phyloP scores from a whole-genome alignment of 805 yeast species.

The Yarrowia bubula region DNA sequence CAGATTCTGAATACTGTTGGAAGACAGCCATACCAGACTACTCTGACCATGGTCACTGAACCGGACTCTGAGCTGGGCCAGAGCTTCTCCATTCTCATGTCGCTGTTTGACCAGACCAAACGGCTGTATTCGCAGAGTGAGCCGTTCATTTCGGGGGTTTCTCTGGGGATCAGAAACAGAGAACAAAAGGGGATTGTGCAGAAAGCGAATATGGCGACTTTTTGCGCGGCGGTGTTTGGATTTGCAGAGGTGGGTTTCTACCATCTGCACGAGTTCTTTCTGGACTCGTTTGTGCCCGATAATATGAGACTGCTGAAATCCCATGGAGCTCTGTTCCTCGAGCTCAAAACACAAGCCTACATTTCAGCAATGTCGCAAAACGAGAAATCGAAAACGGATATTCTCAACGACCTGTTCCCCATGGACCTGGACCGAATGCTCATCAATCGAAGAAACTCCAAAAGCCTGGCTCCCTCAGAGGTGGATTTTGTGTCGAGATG shows the following conservation, averaged over 20 bases:
- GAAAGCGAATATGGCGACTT: slow-evolving; percentile 84
- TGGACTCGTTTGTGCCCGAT: slow-evolving; percentile 83
- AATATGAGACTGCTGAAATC: slow-evolving; percentile 66
- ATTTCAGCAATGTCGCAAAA: slow-evolving; percentile 74
- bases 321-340: slow-evolving; percentile 76
- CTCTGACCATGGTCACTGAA: slow-evolving; percentile 64
- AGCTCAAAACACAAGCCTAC: slow-evolving; percentile 91
- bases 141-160: slow-evolving; percentile 68
- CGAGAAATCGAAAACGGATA: slow-evolving; percentile 59
- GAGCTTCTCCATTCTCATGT: slow-evolving; percentile 63
- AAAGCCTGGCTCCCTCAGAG: slow-evolving; percentile 67
- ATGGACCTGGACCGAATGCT: slow-evolving; percentile 51
- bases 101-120: slow-evolving; percentile 74
- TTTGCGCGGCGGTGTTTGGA: slow-evolving; percentile 82
- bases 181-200: slow-evolving; percentile 61
- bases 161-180: slow-evolving; percentile 41
- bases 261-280: slow-evolving; percentile 76
- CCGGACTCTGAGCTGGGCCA: slow-evolving; percentile 62
- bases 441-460: slow-evolving; percentile 35
- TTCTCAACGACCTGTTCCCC: slow-evolving; percentile 76
- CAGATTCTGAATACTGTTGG: slow-evolving; percentile 75
- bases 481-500: slow-evolving; percentile 75
- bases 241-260: slow-evolving; percentile 83
- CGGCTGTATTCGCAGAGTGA: slow-evolving; percentile 61
- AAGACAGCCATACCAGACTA: slow-evolving; percentile 71